phyloP scores from a whole-genome alignment of 225 moss, liverwort and hornwort species.

The Pseudoscleropodium purum region DNA sequence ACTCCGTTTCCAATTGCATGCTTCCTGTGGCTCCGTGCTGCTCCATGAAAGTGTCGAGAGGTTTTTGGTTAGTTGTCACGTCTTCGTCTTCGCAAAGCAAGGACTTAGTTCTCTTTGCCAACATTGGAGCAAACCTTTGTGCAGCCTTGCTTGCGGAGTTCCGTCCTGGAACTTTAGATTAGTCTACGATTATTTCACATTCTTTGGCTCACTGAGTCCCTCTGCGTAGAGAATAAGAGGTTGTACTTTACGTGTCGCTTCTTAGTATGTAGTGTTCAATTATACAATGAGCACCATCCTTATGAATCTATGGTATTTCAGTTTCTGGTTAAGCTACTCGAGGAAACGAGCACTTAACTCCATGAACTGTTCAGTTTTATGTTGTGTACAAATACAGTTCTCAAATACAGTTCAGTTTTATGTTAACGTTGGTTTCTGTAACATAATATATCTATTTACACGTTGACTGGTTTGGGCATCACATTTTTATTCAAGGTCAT shows the following conservation, averaged over 20 bases:
- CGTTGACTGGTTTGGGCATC: neutral
- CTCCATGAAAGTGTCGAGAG: neutral
- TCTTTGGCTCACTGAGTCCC: constrained; percentile 22
- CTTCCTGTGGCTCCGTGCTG: neutral
- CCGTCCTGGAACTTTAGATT: neutral
- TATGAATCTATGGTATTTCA: neutral
- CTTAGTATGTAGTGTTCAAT: neutral
- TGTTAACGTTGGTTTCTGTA: neutral
- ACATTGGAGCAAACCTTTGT: neutral
- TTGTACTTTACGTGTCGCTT: neutral
- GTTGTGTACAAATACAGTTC: neutral
- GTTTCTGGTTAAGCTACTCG: neutral
- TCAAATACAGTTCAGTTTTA: neutral
- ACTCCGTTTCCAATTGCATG: neutral
- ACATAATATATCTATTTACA: neutral
- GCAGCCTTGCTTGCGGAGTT: neutral
- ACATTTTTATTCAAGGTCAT: neutral
- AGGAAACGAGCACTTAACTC: neutral
- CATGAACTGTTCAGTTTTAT: neutral
- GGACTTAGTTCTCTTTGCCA: neutral
- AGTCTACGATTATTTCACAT: constrained; percentile 4
- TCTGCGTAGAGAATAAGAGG: constrained; percentile 4
- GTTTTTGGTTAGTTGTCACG: neutral
- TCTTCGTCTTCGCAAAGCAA: neutral
- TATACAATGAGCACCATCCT: neutral